Evolutionary conservation across 441 rosid genomes (phyloP).

Genomic region (Croton laevigatus): DNA sequence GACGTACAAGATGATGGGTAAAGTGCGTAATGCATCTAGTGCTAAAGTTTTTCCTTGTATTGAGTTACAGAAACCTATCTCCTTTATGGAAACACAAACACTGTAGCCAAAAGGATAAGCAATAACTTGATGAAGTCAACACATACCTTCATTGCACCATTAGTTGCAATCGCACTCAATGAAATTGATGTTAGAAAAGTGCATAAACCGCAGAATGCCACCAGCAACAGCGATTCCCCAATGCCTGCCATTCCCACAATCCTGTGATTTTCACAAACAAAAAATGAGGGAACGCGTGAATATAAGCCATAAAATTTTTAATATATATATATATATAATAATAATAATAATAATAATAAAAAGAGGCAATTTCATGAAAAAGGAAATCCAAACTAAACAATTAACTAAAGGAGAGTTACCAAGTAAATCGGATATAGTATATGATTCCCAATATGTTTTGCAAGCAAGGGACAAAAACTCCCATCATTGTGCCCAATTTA

Average conservation of each 20-base stretch:
- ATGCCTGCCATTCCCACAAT: constrained; percentile 99
- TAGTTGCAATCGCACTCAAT: constrained; percentile 98
- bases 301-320: not conserved
- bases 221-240: constrained; percentile 74
- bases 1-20: not conserved
- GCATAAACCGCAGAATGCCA: constrained; percentile 87
- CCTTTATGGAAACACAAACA: not conserved
- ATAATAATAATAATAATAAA: too few species aligned
- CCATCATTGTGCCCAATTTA: constrained; percentile 98
- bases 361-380: not conserved
- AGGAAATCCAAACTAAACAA: constrained; percentile 15
- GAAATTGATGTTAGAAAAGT: constrained; percentile 94
- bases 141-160: constrained; percentile 98
- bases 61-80: not conserved
- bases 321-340: too few species aligned
- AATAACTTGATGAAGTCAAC: not conserved
- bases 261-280: constrained; percentile 48
- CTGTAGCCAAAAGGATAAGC: not conserved
- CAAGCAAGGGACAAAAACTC: constrained; percentile 96
- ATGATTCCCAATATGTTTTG: constrained; percentile 98
- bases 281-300: not conserved
- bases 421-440: constrained; percentile 95
- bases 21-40: not conserved
- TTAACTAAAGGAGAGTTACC: constrained; percentile 44
- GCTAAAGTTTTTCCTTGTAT: not conserved